Base-by-base conservation (phyloP, 345 rosid genomes). In the Brassica nigra region DNA sequence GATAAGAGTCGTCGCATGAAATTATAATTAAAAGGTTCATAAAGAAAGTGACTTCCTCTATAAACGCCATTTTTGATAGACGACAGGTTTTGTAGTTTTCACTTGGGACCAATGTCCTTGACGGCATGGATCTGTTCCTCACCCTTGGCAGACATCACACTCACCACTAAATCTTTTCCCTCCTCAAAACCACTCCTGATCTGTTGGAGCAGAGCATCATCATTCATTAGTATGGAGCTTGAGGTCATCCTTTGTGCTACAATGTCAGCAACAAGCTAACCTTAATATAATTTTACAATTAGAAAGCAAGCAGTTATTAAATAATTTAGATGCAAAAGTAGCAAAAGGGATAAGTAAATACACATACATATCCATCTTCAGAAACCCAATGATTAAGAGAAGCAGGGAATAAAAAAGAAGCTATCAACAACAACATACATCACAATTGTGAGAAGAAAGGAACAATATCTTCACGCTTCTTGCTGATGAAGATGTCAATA, bases 71-170 rank as follows among this genome's bases (percentile, higher is more conserved):
- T 9, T 59, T 39, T 67, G 61, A 49, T 67, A 37, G 14, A 67
- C 18, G 15, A 23, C 0, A n/a, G 59, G 63, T 14, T 33, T 16
- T 37, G 54, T 57, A 18, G 20, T 16, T 8, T 9, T 70, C 66
- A 71, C 72, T 86, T 91, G 30, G 96, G 88, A 59, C 93, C 93
- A 82, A 89, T 88, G 76, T 91, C 97, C 84, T 90, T 90, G 8
- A 88, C 82, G 62, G 88, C 87, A 73, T 88, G 83, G 74, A 90
- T 90, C 84, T 90, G 97, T 87, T 91, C 97, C 81, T 91, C 97
- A 72, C 97, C 92, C 97, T 90, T 91, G 36, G 97, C 83, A 68
- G 88, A 87, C 97, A 90, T 88, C 75, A 91, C 92, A 42, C 84
- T 39, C 84, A 91, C 92, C 63, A 88, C 91, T 39, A 90, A 88